Percentiles rank a stretch among this genome's conserved stretches.
Evolutionary conservation across 2,329 filamentous ascomycete genomes (phyloP).

Genomic region (Pezicula rhizophila): DNA sequence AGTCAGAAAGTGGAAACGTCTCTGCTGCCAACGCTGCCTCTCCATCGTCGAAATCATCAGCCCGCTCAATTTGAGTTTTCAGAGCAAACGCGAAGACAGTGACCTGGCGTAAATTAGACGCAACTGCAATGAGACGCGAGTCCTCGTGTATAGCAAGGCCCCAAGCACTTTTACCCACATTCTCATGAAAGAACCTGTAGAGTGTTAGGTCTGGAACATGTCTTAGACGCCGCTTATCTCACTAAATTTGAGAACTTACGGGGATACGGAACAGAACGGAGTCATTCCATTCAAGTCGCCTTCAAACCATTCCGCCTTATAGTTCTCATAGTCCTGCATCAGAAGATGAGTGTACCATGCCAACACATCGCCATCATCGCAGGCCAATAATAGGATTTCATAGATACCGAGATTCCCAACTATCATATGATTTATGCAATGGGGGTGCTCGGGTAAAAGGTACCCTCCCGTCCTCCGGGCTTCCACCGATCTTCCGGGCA

Average conservation of each 20-base stretch:
- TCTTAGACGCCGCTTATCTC: neutral
- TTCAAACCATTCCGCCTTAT: constrained; percentile 22
- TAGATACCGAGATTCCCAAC: constrained; percentile 62
- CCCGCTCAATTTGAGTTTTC: neutral
- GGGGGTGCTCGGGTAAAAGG: constrained; percentile 44
- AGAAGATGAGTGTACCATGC: constrained; percentile 54
- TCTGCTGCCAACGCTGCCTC: neutral
- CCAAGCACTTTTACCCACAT: constrained; percentile 79
- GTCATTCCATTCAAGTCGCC: constrained; percentile 1
- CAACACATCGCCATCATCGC: constrained; percentile 70
- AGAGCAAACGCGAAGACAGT: constrained; percentile 46
- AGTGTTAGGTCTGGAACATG: constrained; percentile 1
- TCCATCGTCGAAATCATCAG: neutral
- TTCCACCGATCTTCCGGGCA: constrained; percentile 33
- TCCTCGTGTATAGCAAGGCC: constrained; percentile 72
- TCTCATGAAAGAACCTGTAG: constrained; percentile 61
- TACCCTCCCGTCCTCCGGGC: constrained; percentile 43
- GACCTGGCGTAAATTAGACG: constrained; percentile 62
- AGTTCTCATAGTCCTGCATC: neutral
- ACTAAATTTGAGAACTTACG: neutral
- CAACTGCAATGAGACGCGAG: constrained; percentile 81
- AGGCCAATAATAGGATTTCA: constrained; percentile 62
- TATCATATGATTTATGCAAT: constrained; percentile 64
- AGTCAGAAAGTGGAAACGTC: neutral
- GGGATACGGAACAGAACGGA: neutral